Evolutionary conservation across 345 rosid species (phyloP).

Genomic region (Aegle marmelos): DNA sequence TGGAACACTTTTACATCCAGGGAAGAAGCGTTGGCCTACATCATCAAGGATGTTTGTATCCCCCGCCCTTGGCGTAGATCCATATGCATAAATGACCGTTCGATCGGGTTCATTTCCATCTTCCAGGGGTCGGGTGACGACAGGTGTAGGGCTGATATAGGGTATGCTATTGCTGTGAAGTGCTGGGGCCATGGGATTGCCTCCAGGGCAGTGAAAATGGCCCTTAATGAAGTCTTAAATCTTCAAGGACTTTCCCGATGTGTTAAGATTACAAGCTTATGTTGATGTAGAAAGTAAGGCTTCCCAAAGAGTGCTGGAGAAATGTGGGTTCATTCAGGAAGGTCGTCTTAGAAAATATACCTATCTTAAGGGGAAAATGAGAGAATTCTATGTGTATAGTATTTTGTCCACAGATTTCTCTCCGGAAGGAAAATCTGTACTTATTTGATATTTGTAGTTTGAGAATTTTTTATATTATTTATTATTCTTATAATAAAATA

Average conservation of each 20-base stretch:
- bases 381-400: slow-evolving; percentile 30
- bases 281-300: slow-evolving; percentile 33
- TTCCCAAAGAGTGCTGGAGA: slow-evolving; percentile 44
- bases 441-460: not conserved
- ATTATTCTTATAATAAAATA: too few species aligned
- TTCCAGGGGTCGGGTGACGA: slow-evolving; percentile 31
- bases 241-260: slow-evolving; percentile 28
- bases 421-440: not conserved
- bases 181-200: slow-evolving; percentile 50
- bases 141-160: slow-evolving; percentile 30
- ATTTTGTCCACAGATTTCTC: slow-evolving; percentile 25
- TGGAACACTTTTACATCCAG: slow-evolving; percentile 34
- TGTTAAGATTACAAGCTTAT: slow-evolving; percentile 45
- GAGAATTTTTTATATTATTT: too few species aligned
- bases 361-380: slow-evolving; percentile 29
- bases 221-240: slow-evolving; percentile 31
- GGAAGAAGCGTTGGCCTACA: slow-evolving; percentile 38
- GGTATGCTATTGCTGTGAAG: slow-evolving; percentile 38
- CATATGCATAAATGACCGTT: slow-evolving; percentile 42
- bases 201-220: slow-evolving; percentile 34
- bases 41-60: slow-evolving; percentile 38
- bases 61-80: slow-evolving; percentile 53
- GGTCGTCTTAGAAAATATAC: slow-evolving; percentile 41
- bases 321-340: slow-evolving; percentile 19
- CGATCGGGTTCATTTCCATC: slow-evolving; percentile 39